These are phyloP conservation scores for Solanum tarapatanum DNA, from an alignment of 257 asterid genomes.

Conservation along the genomic window DNA sequence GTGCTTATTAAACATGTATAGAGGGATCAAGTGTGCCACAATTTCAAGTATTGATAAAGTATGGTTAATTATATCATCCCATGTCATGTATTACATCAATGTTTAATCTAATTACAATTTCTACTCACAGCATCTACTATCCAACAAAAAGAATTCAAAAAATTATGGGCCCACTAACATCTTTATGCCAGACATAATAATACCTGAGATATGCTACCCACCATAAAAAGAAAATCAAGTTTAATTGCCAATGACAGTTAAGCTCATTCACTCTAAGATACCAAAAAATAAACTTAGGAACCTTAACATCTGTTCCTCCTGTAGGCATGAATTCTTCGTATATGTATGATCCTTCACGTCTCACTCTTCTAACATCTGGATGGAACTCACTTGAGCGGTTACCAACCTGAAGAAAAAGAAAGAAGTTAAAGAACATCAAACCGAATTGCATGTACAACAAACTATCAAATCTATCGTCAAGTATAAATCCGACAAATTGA, in stretches of 20 bases:
- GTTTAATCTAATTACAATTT: background rate
- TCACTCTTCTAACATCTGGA: slow-evolving; percentile 94
- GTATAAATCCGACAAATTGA: background rate
- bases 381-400: slow-evolving; percentile 97
- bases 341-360: slow-evolving; percentile 98
- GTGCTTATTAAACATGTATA: background rate
- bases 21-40: background rate
- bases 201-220: background rate
- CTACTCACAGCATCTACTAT: background rate
- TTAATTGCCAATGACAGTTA: background rate
- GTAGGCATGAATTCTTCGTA: slow-evolving; percentile 99
- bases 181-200: background rate
- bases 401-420: slow-evolving; percentile 58
- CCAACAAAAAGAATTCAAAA: background rate
- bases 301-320: slow-evolving; percentile 99
- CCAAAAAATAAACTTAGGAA: slow-evolving; percentile 7
- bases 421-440: background rate
- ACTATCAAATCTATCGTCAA: background rate
- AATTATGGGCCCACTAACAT: background rate
- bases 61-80: background rate
- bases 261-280: background rate
- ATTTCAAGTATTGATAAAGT: background rate
- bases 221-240: background rate
- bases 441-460: background rate
- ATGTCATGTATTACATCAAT: background rate